Evolutionary conservation across 768 basidiomycete genomes (phyloP).

Genomic region (Artomyces pyxidatus): DNA sequence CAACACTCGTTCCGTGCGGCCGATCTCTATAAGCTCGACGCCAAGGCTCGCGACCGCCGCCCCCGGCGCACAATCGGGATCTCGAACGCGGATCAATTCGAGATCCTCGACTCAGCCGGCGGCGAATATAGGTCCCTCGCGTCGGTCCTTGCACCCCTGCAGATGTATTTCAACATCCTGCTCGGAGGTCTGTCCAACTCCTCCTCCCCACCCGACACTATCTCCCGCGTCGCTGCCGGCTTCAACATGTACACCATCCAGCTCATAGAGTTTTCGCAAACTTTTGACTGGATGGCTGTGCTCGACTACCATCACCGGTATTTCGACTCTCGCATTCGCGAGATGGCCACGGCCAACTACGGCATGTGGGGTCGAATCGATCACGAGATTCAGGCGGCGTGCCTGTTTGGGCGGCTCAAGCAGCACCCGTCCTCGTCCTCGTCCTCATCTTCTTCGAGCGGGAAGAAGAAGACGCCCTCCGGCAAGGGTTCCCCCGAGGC

Average conservation of each 20-base stretch:
- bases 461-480: neutral
- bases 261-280: constrained; percentile 5
- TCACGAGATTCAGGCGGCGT: neutral
- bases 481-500: neutral
- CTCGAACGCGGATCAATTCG: constrained; percentile 3
- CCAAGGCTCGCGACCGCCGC: constrained; percentile 11
- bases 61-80: constrained; percentile 6
- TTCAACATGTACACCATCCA: constrained; percentile 4
- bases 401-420: neutral
- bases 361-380: constrained; percentile 1
- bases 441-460: neutral
- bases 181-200: constrained; percentile 1
- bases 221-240: neutral
- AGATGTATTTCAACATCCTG: constrained; percentile 9
- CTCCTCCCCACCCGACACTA: neutral
- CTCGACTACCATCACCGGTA: constrained; percentile 8
- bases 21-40: constrained; percentile 16
- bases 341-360: constrained; percentile 3
- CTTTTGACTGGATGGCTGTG: constrained; percentile 10
- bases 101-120: constrained; percentile 6
- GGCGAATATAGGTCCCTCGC: constrained; percentile 12
- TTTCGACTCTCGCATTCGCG: neutral
- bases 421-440: neutral
- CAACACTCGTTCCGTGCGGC: constrained; percentile 10
- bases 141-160: constrained; percentile 12